Percentiles rank a stretch among this genome's conserved stretches.
Evolutionary conservation across 176 grass and related monocot genomes (phyloP).

Genomic region (Dendrocalamus sinicus): DNA sequence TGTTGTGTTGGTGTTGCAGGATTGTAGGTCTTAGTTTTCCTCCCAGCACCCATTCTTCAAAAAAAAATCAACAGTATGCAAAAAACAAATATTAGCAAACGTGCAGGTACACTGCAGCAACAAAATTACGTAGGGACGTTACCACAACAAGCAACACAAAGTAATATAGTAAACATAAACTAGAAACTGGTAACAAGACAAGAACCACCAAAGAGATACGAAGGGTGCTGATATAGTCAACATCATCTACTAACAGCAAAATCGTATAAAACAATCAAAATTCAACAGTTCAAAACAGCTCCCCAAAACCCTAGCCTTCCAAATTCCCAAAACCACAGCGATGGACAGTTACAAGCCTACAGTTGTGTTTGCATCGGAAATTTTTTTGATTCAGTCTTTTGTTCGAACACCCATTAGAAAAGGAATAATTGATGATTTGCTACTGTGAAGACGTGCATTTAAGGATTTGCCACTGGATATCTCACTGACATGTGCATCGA

Average conservation of each 20-base stretch:
- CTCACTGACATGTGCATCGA: too few relatives aligned
- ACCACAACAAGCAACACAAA: slow-evolving; percentile 7
- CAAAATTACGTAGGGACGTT: neutral
- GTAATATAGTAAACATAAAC: slow-evolving; percentile 2
- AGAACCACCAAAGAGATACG: neutral
- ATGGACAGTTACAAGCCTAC: neutral
- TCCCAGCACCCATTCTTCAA: slow-evolving; percentile 66
- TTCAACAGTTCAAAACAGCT: neutral
- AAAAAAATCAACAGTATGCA: slow-evolving; percentile 17
- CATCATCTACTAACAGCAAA: slow-evolving; percentile 9
- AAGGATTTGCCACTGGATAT: too few relatives aligned
- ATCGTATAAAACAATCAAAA: neutral
- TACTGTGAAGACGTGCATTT: too few relatives aligned
- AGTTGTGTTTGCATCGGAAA: neutral
- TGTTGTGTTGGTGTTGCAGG: neutral
- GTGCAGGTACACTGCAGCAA: neutral
- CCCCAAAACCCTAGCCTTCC: neutral
- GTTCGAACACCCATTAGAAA: neutral
- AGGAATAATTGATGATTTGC: too few relatives aligned
- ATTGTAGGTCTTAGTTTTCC: slow-evolving; percentile 40
- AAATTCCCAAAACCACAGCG: neutral
- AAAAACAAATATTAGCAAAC: slow-evolving; percentile 32
- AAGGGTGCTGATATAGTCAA: neutral
- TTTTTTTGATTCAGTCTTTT: neutral
- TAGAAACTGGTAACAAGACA: neutral